Evolutionary conservation across 1,284 basidiomycete genomes (phyloP).

Genomic region (Cutaneotrichosporon sp.): DNA sequence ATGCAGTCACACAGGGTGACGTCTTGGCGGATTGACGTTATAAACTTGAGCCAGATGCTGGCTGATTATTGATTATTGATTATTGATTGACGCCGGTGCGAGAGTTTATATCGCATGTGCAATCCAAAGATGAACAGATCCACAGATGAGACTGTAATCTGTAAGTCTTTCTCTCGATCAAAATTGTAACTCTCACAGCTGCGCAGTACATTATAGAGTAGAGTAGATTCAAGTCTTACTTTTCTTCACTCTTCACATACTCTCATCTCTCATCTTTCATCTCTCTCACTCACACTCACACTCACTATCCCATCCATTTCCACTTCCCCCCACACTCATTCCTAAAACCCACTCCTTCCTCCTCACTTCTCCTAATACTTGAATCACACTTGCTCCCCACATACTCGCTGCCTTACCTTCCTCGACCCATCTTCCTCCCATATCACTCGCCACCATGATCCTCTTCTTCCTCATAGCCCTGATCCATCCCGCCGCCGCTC

Average conservation of each 20-base stretch:
- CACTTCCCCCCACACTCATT: neutral
- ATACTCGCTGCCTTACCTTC: neutral
- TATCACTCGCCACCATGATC: neutral
- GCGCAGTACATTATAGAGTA: neutral
- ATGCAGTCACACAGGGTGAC: neutral
- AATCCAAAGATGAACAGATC: no score
- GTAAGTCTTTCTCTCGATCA: no score
- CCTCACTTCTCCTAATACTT: neutral
- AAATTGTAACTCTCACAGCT: neutral
- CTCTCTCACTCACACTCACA: neutral
- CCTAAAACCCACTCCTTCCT: neutral
- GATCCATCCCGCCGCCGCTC: neutral
- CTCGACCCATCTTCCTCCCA: neutral
- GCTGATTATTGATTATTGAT: no score
- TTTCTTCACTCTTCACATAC: neutral
- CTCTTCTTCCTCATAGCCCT: neutral
- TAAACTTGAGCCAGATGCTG: neutral
- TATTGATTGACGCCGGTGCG: no score
- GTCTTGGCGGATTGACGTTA: neutral
- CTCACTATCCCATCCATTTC: neutral
- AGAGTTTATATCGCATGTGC: no score
- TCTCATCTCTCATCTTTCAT: neutral
- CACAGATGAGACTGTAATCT: no score
- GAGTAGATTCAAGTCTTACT: neutral
- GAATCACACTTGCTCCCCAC: no score